Evolutionary conservation across 2,329 filamentous ascomycete genomes (phyloP), one percentile per base, ranked within the genome.

Genomic region (Calonectria hawksworthii): DNA sequence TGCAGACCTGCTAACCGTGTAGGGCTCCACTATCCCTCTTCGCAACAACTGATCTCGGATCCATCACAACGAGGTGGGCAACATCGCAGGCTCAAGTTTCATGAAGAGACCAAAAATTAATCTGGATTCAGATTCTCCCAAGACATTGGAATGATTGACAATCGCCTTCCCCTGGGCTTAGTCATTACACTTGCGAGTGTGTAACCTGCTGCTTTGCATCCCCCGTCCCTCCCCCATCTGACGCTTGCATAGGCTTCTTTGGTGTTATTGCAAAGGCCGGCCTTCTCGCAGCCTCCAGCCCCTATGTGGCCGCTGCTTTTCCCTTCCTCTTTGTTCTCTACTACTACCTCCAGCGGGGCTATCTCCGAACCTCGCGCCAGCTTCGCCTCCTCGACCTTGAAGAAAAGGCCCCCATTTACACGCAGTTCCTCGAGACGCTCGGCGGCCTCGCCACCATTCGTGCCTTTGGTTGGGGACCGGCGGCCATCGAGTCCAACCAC

Each of bases 391-490:
- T 88, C 2, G 86, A 88, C 28, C 82, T 88, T 0, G 86, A 88
- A 74, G 82, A 84, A 6, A 87, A 86, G 64, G 82, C 83, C 0
- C 86, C 86, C 1, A 73, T 87, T 0, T 87, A 86, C 63, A 84
- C 84, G 0, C 82, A 84, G 11, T 86, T 88, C 68, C 82, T 86
- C 11, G 90, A 91, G 70, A 88, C 87, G 0, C 77, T 90, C 0
- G 82, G 84, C 11, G 89, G 89, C 0, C 76, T 91, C 0, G 75
- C 85, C 0, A 90, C 88, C 0, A 87, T 92, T 44, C 87, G 90
- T 13, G 89, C 91, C 1, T 92, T 91, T 74, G 87, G 85, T 1
- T 90, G 89, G 89, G 80, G 84, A 36, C 73, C 77, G 14, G 79
- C 82, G 3, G 83, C 85, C 69, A 83, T 87, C 21, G 77, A 86